A percentile compares a stretch with the other conserved stretches of the same genome.
Evolutionary conservation across 768 basidiomycete genomes (phyloP).

Genomic region (Strobilomyces echinocephalus): DNA sequence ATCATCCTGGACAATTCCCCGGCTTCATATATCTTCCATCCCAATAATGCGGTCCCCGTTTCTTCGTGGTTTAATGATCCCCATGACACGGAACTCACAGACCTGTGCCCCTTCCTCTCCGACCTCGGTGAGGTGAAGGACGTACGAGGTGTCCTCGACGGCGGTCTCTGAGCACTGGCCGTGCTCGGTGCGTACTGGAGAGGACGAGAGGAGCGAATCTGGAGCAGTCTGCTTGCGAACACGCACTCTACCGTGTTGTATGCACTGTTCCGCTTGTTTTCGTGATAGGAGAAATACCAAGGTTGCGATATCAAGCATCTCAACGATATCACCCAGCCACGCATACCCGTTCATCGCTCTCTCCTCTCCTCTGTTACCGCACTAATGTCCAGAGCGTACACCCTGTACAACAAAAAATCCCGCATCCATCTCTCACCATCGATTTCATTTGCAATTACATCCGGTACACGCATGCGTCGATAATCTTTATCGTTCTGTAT

Average conservation of each 20-base stretch:
- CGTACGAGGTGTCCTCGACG: conserved; percentile 87
- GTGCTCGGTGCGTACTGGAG: conserved; percentile 19
- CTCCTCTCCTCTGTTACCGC: background rate
- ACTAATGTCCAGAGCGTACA: conserved; percentile 15
- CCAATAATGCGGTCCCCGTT: conserved; percentile 97
- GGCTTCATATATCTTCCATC: conserved; percentile 98
- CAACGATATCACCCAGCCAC: conserved; percentile 1
- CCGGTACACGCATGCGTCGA: conserved; percentile 25
- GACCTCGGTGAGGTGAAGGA: conserved; percentile 85
- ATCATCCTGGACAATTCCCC: conserved; percentile 99
- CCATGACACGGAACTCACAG: conserved; percentile 95
- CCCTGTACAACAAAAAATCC: conserved; percentile 20
- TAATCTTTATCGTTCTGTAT: conserved; percentile 33
- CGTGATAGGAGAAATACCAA: conserved; percentile 29
- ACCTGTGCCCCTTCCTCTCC: conserved; percentile 89
- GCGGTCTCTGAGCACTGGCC: conserved; percentile 52
- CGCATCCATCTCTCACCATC: conserved; percentile 9
- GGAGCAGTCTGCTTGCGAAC: conserved; percentile 20
- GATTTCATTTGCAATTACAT: conserved; percentile 20
- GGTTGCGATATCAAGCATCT: conserved; percentile 15
- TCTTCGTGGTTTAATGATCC: conserved; percentile 99
- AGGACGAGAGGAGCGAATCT: conserved; percentile 12
- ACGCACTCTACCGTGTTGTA: conserved; percentile 26
- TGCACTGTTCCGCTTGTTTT: conserved; percentile 25
- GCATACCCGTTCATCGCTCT: background rate